Conservation (phyloP, 192 early-diverging fungal genomes). For the Umbelopsis vinacea region DNA sequence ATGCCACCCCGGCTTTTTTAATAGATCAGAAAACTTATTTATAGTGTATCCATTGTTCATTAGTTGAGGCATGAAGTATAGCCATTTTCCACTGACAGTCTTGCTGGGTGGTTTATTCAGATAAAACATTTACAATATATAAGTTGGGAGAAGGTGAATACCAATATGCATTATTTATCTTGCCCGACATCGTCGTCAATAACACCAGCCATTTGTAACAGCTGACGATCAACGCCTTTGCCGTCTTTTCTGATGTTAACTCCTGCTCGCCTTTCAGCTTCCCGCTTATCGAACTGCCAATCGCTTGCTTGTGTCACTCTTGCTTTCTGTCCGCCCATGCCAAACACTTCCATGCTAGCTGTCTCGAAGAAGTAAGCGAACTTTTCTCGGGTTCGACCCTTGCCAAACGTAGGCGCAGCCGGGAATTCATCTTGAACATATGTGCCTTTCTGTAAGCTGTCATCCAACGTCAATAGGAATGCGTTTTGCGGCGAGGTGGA, state of each 20-base stretch:
- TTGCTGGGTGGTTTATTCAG: too few species aligned
- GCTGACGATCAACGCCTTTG: slow-evolving; percentile 48
- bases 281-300: slow-evolving; percentile 55
- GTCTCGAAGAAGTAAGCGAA: slow-evolving; percentile 49
- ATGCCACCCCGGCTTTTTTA: too few species aligned
- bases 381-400: slow-evolving; percentile 23
- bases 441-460: slow-evolving; percentile 50
- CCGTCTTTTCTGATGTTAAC: slow-evolving; percentile 45
- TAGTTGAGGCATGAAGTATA: background rate
- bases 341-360: slow-evolving; percentile 57
- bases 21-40: too few species aligned
- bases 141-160: background rate
- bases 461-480: slow-evolving; percentile 51
- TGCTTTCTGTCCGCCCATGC: slow-evolving; percentile 49
- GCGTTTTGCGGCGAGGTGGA: slow-evolving; percentile 25
- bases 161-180: slow-evolving; percentile 18
- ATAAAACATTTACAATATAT: background rate
- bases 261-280: slow-evolving; percentile 47
- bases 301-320: slow-evolving; percentile 47
- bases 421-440: slow-evolving; percentile 50
- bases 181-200: slow-evolving; percentile 33
- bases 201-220: slow-evolving; percentile 41
- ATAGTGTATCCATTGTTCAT: background rate
- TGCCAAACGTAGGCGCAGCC: slow-evolving; percentile 34
- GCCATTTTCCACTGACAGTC: too few species aligned